phyloP scores from a whole-genome alignment of 148 eudicot genomes.

The Agrostemma githago region DNA sequence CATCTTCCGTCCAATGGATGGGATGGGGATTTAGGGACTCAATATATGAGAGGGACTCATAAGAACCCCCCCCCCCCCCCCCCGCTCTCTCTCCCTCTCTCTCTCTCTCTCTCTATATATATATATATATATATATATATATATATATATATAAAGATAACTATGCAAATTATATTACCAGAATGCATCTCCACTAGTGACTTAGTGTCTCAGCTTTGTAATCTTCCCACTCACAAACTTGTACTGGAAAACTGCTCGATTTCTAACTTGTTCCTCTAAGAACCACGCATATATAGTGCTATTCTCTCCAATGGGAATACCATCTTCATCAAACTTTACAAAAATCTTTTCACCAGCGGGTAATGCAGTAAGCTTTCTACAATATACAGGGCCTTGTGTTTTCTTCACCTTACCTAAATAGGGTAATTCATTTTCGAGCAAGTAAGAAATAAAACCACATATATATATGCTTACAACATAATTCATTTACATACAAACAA shows the following conservation, averaged over 20 bases:
- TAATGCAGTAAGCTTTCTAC: not conserved
- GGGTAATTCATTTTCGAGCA: too few species aligned
- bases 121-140: too few species aligned
- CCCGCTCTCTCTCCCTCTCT: too few species aligned
- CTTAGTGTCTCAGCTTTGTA: not conserved
- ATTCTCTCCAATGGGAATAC: not conserved
- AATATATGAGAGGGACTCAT: too few species aligned
- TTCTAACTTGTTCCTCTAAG: conserved; percentile 7
- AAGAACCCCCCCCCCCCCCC: too few species aligned
- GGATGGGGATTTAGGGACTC: too few species aligned
- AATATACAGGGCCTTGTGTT: not conserved
- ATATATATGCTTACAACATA: too few species aligned
- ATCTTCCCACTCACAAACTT: conserved; percentile 4
- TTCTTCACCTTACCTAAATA: not conserved
- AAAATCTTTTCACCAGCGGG: not conserved
- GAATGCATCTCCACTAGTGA: not conserved
- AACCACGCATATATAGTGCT: not conserved
- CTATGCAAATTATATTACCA: not conserved
- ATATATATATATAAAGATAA: too few species aligned
- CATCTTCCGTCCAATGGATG: too few species aligned
- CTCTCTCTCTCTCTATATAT: too few species aligned
- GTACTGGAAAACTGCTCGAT: not conserved
- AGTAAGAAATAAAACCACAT: too few species aligned
- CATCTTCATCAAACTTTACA: not conserved
- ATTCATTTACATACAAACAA: too few species aligned